Evolutionary conservation across 2,329 filamentous ascomycete genomes (phyloP).

Genomic region (Helicocarpus griseus): DNA sequence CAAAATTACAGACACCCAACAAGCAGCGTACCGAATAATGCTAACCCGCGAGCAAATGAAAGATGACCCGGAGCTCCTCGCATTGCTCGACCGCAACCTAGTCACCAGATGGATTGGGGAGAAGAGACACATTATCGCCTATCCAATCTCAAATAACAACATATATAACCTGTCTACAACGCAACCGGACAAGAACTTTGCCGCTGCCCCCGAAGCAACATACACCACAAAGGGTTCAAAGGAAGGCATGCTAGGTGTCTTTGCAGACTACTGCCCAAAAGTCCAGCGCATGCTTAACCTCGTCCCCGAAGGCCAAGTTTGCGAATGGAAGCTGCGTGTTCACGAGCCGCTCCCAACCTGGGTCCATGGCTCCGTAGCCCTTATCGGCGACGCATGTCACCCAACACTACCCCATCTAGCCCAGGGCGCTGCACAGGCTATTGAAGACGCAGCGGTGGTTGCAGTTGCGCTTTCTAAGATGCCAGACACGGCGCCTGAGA

Average conservation of each 20-base stretch:
- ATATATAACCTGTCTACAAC: constrained; percentile 59
- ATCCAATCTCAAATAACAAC: constrained; percentile 52
- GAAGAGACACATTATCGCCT: constrained; percentile 58
- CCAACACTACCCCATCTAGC: constrained; percentile 55
- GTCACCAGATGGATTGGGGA: constrained; percentile 57
- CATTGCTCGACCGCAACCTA: constrained; percentile 47
- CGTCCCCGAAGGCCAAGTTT: constrained; percentile 54
- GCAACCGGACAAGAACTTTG: constrained; percentile 53
- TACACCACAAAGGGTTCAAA: constrained; percentile 57
- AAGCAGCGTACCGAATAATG: constrained; percentile 47
- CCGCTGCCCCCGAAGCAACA: constrained; percentile 47
- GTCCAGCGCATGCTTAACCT: constrained; percentile 52
- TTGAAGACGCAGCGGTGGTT: constrained; percentile 53
- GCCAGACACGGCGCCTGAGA: constrained; percentile 37
- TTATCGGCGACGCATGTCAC: constrained; percentile 53
- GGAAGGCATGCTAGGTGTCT: constrained; percentile 51
- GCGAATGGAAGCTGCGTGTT: constrained; percentile 57
- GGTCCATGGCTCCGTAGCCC: constrained; percentile 44
- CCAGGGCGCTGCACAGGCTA: constrained; percentile 56
- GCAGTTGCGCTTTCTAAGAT: constrained; percentile 41
- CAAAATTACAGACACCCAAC: constrained; percentile 39
- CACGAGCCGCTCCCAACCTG: constrained; percentile 55
- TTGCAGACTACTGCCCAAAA: constrained; percentile 50
- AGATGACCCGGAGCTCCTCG: constrained; percentile 43
- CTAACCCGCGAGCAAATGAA: constrained; percentile 38